These are phyloP conservation scores for Plectosphaerella cucumerina DNA, from an alignment of 2,329 filamentous ascomycete species.

Conservation along the genomic window DNA sequence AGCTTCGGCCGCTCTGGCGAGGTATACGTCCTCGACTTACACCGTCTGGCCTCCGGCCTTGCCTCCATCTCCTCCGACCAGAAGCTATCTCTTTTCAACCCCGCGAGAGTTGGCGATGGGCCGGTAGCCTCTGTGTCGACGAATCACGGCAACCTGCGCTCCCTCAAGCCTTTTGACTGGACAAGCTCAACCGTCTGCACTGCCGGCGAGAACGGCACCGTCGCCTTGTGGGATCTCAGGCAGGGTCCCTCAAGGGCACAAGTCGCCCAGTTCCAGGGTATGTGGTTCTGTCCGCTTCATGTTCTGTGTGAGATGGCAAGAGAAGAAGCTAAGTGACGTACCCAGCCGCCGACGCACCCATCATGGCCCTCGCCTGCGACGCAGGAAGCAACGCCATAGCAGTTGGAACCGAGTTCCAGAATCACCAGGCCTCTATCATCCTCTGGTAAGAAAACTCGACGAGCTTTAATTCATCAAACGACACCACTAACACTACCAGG, in stretches of 20 bases:
- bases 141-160: conserved; percentile 60
- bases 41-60: conserved; percentile 45
- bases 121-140: conserved; percentile 44
- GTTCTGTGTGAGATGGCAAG: no score
- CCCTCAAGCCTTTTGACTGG: conserved; percentile 52
- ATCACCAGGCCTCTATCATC: conserved; percentile 56
- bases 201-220: conserved; percentile 65
- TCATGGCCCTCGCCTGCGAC: conserved; percentile 64
- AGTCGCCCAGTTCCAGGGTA: conserved; percentile 42
- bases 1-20: conserved; percentile 32
- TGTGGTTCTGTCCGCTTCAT: conserved; percentile 15
- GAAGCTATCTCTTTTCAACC: conserved; percentile 62
- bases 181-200: conserved; percentile 57
- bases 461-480: not conserved
- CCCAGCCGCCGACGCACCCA: conserved; percentile 40
- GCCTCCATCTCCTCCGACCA: conserved; percentile 68
- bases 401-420: conserved; percentile 68
- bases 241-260: conserved; percentile 31
- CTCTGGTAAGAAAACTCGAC: conserved; percentile 49
- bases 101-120: conserved; percentile 47
- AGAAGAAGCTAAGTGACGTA: conserved; percentile 12
- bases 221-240: conserved; percentile 64
- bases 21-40: conserved; percentile 56
- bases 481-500: conserved; percentile 36
- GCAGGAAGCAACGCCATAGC: conserved; percentile 56